Evolutionary conservation across 805 yeast genomes (phyloP), one percentile per base, ranked within the genome.

Genomic region (Zygosaccharomyces pseudorouxii): DNA sequence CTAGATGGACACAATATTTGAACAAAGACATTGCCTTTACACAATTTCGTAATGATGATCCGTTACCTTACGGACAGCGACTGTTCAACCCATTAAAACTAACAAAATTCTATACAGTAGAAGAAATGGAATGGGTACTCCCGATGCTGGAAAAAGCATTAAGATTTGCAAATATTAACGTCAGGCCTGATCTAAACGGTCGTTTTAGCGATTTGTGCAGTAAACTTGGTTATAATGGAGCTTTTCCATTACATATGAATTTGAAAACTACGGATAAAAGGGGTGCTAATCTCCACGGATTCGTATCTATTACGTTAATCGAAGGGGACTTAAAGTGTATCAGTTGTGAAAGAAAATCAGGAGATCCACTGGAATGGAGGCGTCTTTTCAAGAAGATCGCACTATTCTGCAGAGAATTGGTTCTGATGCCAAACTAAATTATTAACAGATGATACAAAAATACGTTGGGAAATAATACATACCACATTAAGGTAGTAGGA

Each of bases 351-450:
- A 79, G 79, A 54, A 68, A 74, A 3, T 73, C 74, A 30, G 87
- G 86, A 0, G 89, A 84, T 64, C 89, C 89, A 0, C 60, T 84
- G 36, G 89, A 84, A 61, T 84, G 89, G 89, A 72, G 89, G 63
- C 66, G 81, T 12, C 67, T 84, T 16, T 84, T 84, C 66, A 80
- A 81, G 57, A 72, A 73, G 41, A 71, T 81, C 27, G 76, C 82
- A 1, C 62, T 78, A 9, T 59, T 75, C n/a, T 80, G 85, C 55
- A 75, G 82, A 58, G 82, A 79, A 35, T 73, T 78, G 3, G 80
- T 80, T 10, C 75, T 72, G 47, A 64, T 75, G 11, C 80, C 69
- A 1, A 54, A 58, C 18, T 50, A 46, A 51, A n/a, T 23, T 27
- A 25, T 5, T 16, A 18, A 30, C 14, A 12, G n/a, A 33, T 14